Percentiles rank a stretch among this genome's conserved stretches.
Conservation (phyloP, 2,329 filamentous ascomycete genomes). For the Myrmaecium sp. region DNA sequence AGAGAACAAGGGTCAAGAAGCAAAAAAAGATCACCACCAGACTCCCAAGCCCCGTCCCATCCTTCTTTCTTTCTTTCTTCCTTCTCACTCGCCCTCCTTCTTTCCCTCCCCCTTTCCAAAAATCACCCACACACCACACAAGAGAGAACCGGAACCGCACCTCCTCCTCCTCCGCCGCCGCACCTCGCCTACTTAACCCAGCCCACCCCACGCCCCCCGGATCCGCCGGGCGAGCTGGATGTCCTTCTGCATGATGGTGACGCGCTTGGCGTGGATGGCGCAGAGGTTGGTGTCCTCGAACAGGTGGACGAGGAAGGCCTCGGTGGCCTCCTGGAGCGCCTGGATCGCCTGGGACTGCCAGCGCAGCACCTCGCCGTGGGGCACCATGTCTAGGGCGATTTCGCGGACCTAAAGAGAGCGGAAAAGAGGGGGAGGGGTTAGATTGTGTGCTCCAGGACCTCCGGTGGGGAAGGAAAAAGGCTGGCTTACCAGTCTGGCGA, state of each 20-base stretch:
- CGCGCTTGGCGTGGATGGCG: conserved; percentile 98
- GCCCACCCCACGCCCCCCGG: conserved; percentile 48
- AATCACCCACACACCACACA: too few species aligned
- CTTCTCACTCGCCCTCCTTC: too few species aligned
- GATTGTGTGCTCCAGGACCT: not conserved
- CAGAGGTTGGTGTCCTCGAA: conserved; percentile 98
- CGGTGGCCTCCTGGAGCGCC: conserved; percentile 93
- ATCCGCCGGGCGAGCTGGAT: conserved; percentile 93
- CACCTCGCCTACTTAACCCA: conserved; percentile 7
- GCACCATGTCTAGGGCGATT: conserved; percentile 94
- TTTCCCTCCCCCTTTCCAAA: too few species aligned
- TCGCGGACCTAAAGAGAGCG: conserved; percentile 46
- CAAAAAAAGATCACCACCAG: too few species aligned
- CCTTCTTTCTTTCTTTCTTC: too few species aligned
- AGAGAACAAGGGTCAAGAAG: too few species aligned
- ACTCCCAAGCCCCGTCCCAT: too few species aligned
- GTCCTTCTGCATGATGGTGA: conserved; percentile 95
- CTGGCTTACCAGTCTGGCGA: conserved; percentile 63
- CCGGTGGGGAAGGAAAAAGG: not conserved
- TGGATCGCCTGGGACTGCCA: conserved; percentile 98
- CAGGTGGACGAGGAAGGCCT: conserved; percentile 95
- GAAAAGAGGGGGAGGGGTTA: not conserved
- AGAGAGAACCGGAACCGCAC: too few species aligned
- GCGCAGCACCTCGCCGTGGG: conserved; percentile 49
- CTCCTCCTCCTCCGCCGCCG: too few species aligned